Evolutionary conservation across 371 early-diverging fungal species (phyloP), one percentile per base, ranked within the genome.

Genomic region (Rhizomucor miehei): DNA sequence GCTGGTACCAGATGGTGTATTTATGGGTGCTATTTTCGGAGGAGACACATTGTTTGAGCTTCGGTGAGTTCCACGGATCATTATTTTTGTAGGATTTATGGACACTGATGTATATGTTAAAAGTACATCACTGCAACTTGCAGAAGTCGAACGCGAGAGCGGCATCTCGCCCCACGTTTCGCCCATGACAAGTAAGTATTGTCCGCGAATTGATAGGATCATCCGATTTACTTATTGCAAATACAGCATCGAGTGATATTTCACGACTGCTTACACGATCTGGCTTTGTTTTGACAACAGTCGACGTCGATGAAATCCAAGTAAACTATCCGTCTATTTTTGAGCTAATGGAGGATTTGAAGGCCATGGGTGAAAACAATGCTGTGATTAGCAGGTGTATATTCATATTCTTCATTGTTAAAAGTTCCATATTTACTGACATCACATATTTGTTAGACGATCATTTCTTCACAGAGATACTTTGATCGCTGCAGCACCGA

Each of bases 11-110:
- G 95, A 97, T 66, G 92, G 95, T 20, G 86, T 90, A 34, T 94
- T 97, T 69, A 80, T 97, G 43, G 96, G 88, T 14, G 89, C 94
- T 9, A 84, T 97, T 81, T 80, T 94, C 66, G 96, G 98, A 34
- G 95, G 95, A 2, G 97, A 97, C 54, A 93, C 97, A 3, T 71
- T 97, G 21, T 97, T 90, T 77, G 96, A 97, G 66, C 73, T 97
- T 39, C 65, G 81, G 80, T 73, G 62, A 34, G 11, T 24, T n/a
- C 20, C 20, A 1, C 34, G 23, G 6, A 3, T 40, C 3, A 44
- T 17, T 35, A 3, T 5, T 21, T 19, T 20, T n/a, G n/a, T n/a
- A n/a, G 20, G 36, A 51, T 38, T 3, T n/a, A 11, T 40, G 36
- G 20, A 5, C 14, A 12, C 43, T 51, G 44, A 40, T 24, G 12